Evolutionary conservation across 495 filamentous ascomycete species (phyloP).

Genomic region (Penicillium samsonianum): DNA sequence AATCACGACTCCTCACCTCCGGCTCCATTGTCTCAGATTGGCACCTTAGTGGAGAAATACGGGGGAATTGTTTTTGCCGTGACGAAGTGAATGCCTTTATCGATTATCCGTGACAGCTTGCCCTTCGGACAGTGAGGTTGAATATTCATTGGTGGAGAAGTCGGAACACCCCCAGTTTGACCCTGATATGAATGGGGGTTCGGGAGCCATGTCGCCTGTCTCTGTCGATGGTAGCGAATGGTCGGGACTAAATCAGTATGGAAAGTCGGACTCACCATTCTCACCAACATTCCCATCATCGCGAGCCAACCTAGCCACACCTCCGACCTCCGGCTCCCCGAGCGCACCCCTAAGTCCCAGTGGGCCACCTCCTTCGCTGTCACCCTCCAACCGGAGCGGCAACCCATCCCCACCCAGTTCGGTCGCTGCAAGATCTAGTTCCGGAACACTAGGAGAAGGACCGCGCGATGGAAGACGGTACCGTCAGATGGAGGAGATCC

Average conservation of each 20-base stretch:
- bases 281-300: constrained; percentile 51
- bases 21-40: constrained; percentile 25
- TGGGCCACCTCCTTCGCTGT: constrained; percentile 35
- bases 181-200: constrained; percentile 58
- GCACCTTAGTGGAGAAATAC: constrained; percentile 19
- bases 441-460: constrained; percentile 64
- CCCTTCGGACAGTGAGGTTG: not conserved
- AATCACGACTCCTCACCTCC: constrained; percentile 11
- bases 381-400: constrained; percentile 49
- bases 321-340: constrained; percentile 67
- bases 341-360: constrained; percentile 56
- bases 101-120: not conserved
- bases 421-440: constrained; percentile 72
- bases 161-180: constrained; percentile 9
- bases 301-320: constrained; percentile 67
- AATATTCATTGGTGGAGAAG: constrained; percentile 11
- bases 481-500: constrained; percentile 61
- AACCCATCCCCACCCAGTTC: constrained; percentile 85
- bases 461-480: constrained; percentile 56
- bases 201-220: constrained; percentile 77
- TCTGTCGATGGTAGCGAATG: constrained; percentile 85
- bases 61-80: constrained; percentile 15
- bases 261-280: constrained; percentile 57
- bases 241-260: constrained; percentile 77
- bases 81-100: constrained; percentile 12